Base-by-base conservation (phyloP, 2,329 filamentous ascomycete species). In the Pleomassaria siparia region DNA sequence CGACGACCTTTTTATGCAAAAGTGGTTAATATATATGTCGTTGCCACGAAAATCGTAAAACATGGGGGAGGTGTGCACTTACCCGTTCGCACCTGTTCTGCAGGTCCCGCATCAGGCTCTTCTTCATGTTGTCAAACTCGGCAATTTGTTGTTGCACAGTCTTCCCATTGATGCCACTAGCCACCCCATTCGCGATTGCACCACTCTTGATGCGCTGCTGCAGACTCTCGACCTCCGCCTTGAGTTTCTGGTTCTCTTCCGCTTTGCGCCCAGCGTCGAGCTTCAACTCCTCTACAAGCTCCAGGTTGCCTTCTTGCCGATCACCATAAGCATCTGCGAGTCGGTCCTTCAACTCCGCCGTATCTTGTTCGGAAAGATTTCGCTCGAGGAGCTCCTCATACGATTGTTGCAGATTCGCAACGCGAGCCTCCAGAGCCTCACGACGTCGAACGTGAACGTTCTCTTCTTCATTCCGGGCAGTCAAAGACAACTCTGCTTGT, bases 51-150 rank as follows among this genome's bases (percentile, higher is more conserved):
- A 49, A 42, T 49, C 30, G 28, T 21, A 30, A 41, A 33, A 24
- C n/a, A 50, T 36, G 51, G 29, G 46, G 41, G 37, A 50, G 40
- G 42, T 42, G 4, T 22, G 32, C 39, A 70, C 70, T 67, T 67
- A 74, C 91, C 58, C 94, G 87, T 77, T 99, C 94, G 73, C 94
- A 99, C 52, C 94, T 87, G 78, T 99, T 97, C 74, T 99, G 94
- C 57, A 99, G 78, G 73, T 99, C 94, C 48, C 94, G 89, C 94
- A 99, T 99, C 59, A 99, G 80, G 58, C 89, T 95, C 83, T 99
- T 99, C 85, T 99, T 99, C 91, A 99, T 99, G 50, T 90, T 88
- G 72, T 99, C 94, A 62, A 99, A 99, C 70, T 99, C 94, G 49
- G 92, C 89, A 72, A 99, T 95, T 75, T 97, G 94, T 76, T 99